A percentile compares a stretch with the other conserved stretches of the same genome.
Conservation (phyloP, 345 rosid species). For the Nephelium lappaceum region DNA sequence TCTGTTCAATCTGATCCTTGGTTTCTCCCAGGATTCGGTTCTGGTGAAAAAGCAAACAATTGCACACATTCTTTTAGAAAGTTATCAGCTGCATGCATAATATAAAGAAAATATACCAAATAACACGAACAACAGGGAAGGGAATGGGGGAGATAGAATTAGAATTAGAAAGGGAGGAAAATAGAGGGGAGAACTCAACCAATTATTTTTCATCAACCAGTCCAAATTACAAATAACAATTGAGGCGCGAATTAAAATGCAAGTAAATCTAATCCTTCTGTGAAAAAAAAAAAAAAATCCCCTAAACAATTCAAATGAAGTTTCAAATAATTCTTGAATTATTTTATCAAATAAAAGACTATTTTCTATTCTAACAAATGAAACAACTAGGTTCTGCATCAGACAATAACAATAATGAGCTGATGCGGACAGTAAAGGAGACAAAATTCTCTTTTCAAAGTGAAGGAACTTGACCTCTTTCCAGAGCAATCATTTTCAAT, state of each 20-base stretch:
- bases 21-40: constrained; percentile 89
- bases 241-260: background rate
- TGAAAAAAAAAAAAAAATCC: no score
- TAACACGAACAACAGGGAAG: background rate
- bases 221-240: background rate
- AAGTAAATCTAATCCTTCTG: background rate
- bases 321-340: background rate
- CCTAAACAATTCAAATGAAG: no score
- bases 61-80: background rate
- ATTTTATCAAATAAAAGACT: no score
- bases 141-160: background rate
- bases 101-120: constrained; percentile 11
- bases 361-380: background rate
- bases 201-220: background rate
- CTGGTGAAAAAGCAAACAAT: constrained; percentile 48
- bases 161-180: background rate
- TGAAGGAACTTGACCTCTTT: background rate
- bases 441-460: background rate
- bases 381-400: background rate
- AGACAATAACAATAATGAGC: background rate
- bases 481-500: constrained; percentile 1
- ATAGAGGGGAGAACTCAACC: background rate
- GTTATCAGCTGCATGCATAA: constrained; percentile 9
- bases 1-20: constrained; percentile 96
- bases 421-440: background rate